Base-by-base conservation (phyloP, 225 moss, liverwort and hornwort genomes). In the Climacium dendroides region DNA sequence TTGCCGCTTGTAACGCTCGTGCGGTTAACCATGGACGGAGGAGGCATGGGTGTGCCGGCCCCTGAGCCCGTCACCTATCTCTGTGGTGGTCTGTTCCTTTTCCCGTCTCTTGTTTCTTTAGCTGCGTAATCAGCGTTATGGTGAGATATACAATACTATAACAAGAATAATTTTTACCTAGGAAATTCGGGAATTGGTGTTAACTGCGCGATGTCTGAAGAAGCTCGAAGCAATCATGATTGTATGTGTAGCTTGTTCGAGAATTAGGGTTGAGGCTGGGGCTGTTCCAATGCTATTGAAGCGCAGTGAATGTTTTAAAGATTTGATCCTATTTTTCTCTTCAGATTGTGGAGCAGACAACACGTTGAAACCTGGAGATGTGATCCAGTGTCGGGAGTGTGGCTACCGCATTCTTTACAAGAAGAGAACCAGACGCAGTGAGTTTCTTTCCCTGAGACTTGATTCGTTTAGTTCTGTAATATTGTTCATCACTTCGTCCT, bases 351-450 rank as follows among this genome's bases (percentile, higher is more conserved):
- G 96, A 79, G 96, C 96, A 57, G 96, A 95, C 91, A 96, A 94
- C 74, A 94, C 94, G 13, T 65, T 96, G 63, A 96, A 95, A 83
- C 94, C 96, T 54, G 96, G 96, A 77, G 96, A 96, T 84, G 96
- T 95, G 74, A 96, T 95, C 34, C 95, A 96, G 86, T 96, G 95
- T 84, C 94, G 96, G 71, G 96, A 96, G 86, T 95, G 95, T 47
- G 95, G 96, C 20, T 95, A 95, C 71, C 95, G 94, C 67, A 96
- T 95, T 85, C 91, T 96, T 39, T 95, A 95, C 92, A 95, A 95
- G 87, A 96, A 95, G 75, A 89, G 96, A 45, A 96, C 95, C 70
- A 88, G 95, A 73, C 92, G 95, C 77, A 94, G 91, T 91, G 90
- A 94, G 88, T 86, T 72, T 87, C 53, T 73, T 58, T 43, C 66